Evolutionary conservation across 768 basidiomycete genomes (phyloP).

Genomic region (Mycena venus): DNA sequence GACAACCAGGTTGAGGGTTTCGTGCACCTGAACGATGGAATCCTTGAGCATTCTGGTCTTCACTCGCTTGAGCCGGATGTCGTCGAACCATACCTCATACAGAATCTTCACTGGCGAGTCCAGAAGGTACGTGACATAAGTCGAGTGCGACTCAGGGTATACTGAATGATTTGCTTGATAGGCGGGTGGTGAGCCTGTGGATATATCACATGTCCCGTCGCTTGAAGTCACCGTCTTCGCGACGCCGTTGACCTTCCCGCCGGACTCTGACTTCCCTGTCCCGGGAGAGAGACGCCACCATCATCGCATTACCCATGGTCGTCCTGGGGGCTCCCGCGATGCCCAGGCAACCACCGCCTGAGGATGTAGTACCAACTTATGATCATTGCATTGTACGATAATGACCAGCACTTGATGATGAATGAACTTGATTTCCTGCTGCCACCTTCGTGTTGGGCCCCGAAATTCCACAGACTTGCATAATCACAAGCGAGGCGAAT

Average conservation of each 20-base stretch:
- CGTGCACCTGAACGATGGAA: slow-evolving; percentile 56
- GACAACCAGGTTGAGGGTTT: slow-evolving; percentile 57
- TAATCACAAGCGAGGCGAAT: no score
- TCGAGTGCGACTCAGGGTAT: not conserved
- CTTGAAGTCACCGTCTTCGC: slow-evolving; percentile 44
- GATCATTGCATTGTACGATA: not conserved
- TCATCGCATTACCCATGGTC: slow-evolving; percentile 31
- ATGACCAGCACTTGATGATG: no score
- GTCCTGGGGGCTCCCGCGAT: slow-evolving; percentile 41
- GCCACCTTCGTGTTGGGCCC: no score
- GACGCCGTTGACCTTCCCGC: slow-evolving; percentile 45
- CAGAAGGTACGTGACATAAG: slow-evolving; percentile 48
- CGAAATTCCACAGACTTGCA: no score
- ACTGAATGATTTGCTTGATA: not conserved
- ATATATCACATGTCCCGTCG: slow-evolving; percentile 34
- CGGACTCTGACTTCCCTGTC: slow-evolving; percentile 41
- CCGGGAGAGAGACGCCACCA: slow-evolving; percentile 31
- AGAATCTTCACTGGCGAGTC: slow-evolving; percentile 57
- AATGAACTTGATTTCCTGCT: no score
- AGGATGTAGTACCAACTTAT: not conserved
- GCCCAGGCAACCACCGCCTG: not conserved
- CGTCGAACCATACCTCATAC: slow-evolving; percentile 56
- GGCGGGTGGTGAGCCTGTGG: slow-evolving; percentile 21
- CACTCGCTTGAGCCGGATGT: slow-evolving; percentile 51
- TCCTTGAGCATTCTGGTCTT: slow-evolving; percentile 45